phyloP scores from a whole-genome alignment of 2,329 filamentous ascomycete species.

The Sporothrix dimorphospora region DNA sequence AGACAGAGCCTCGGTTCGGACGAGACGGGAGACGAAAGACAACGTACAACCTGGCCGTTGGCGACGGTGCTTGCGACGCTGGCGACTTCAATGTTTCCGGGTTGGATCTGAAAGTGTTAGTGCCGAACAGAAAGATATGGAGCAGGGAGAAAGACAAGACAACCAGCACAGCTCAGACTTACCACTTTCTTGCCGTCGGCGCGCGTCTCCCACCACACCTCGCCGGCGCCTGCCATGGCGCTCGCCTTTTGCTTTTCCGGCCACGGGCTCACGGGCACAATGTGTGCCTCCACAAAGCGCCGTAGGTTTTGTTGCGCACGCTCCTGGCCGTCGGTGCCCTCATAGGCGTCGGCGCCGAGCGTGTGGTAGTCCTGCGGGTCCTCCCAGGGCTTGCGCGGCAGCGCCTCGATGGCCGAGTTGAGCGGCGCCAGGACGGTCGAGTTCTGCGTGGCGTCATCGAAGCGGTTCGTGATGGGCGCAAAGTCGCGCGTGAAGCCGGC shows the following conservation, averaged over 20 bases:
- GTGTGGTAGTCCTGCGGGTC: slow-evolving; percentile 71
- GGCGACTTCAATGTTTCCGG: slow-evolving; percentile 76
- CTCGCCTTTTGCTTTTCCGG: slow-evolving; percentile 64
- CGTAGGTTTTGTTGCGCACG: slow-evolving; percentile 76
- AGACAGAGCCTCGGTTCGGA: not conserved
- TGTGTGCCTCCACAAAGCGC: slow-evolving; percentile 83
- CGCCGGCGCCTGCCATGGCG: slow-evolving; percentile 65
- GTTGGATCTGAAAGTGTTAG: slow-evolving; percentile 65
- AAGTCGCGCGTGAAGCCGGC: slow-evolving; percentile 79
- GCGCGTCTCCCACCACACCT: slow-evolving; percentile 78
- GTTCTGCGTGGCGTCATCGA: slow-evolving; percentile 68
- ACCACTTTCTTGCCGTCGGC: slow-evolving; percentile 69
- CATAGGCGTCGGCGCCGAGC: slow-evolving; percentile 72
- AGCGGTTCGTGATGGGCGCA: slow-evolving; percentile 65
- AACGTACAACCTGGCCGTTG: slow-evolving; percentile 78
- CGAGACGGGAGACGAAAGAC: not conserved
- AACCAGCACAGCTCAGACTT: slow-evolving; percentile 40
- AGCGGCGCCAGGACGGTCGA: slow-evolving; percentile 86
- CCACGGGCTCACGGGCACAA: slow-evolving; percentile 79
- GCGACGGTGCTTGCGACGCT: slow-evolving; percentile 73
- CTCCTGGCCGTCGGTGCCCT: slow-evolving; percentile 72
- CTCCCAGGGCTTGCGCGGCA: slow-evolving; percentile 88
- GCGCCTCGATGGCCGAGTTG: slow-evolving; percentile 75
- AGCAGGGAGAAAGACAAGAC: not conserved
- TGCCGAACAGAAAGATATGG: not conserved